Conservation (phyloP, 495 filamentous ascomycete genomes). For the Darksidea phi region DNA sequence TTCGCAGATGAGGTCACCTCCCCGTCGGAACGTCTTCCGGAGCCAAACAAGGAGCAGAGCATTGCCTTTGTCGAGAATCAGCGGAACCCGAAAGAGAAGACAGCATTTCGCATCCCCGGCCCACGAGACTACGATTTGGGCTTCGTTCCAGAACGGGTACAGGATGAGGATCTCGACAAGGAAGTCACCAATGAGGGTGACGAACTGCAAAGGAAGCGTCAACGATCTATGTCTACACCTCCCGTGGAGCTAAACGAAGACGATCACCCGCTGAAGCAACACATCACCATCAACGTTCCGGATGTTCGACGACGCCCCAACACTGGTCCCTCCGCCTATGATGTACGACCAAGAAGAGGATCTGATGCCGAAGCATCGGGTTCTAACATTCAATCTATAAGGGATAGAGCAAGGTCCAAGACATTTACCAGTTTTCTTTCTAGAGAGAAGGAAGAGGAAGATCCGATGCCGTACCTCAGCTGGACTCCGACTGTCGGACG, state of each 20-base stretch:
- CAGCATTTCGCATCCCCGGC: slow-evolving; percentile 77
- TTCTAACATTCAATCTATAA: slow-evolving; percentile 16
- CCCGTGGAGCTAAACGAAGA: slow-evolving; percentile 39
- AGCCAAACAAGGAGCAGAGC: slow-evolving; percentile 67
- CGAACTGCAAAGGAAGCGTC: neutral
- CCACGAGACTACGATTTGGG: slow-evolving; percentile 84
- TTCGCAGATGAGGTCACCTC: slow-evolving; percentile 61
- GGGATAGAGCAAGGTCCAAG: slow-evolving; percentile 31
- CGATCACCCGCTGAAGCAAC: slow-evolving; percentile 43
- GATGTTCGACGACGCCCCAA: slow-evolving; percentile 36
- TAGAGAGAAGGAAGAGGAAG: slow-evolving; percentile 46
- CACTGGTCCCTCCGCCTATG: slow-evolving; percentile 21
- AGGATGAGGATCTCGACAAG: slow-evolving; percentile 29
- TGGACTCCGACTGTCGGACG: slow-evolving; percentile 89
- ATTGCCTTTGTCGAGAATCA: slow-evolving; percentile 86
- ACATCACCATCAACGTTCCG: slow-evolving; percentile 53
- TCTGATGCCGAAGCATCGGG: slow-evolving; percentile 10
- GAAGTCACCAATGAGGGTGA: slow-evolving; percentile 14
- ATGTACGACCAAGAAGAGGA: neutral
- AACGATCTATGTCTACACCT: slow-evolving; percentile 17
- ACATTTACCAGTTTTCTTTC: slow-evolving; percentile 47
- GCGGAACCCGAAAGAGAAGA: slow-evolving; percentile 67
- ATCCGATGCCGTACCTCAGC: slow-evolving; percentile 81
- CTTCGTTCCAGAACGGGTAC: slow-evolving; percentile 62
- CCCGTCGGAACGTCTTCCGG: slow-evolving; percentile 46